Percentiles rank a stretch among this genome's conserved stretches.
phyloP scores from a whole-genome alignment of 1,139 yeast genomes.

The Magnusiomyces tetraspermus region DNA sequence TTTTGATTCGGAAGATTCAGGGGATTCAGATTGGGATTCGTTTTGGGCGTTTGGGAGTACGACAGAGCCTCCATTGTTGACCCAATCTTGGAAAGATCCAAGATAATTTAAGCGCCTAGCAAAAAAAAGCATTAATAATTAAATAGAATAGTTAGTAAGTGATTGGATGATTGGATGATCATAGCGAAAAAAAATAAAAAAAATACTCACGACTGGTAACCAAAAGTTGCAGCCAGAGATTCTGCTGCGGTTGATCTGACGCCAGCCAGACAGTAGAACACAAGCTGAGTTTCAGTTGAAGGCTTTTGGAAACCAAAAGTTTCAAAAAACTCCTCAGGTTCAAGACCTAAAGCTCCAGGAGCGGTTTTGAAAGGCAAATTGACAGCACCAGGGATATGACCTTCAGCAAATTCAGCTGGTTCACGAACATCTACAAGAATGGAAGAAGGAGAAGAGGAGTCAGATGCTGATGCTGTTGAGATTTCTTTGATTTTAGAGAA shows the following conservation, averaged over 20 bases:
- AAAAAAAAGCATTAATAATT: neutral
- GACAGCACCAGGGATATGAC: slow-evolving; percentile 75
- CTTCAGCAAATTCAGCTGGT: slow-evolving; percentile 62
- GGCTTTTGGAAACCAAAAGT: slow-evolving; percentile 85
- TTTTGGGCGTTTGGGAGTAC: slow-evolving; percentile 2
- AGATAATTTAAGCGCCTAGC: slow-evolving; percentile 40
- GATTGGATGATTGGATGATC: too few relatives aligned
- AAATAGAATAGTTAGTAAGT: too few relatives aligned
- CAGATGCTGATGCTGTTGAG: slow-evolving; percentile 20
- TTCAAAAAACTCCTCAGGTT: slow-evolving; percentile 69
- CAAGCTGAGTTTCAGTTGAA: slow-evolving; percentile 52
- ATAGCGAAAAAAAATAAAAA: neutral
- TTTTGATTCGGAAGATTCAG: too few relatives aligned
- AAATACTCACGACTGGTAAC: slow-evolving; percentile 47
- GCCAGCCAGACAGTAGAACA: slow-evolving; percentile 56
- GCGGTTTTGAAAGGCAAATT: slow-evolving; percentile 85
- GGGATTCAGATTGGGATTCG: too few relatives aligned
- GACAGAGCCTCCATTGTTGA: slow-evolving; percentile 36
- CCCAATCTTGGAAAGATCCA: slow-evolving; percentile 88
- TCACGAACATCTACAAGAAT: slow-evolving; percentile 85
- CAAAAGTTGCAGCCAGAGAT: slow-evolving; percentile 48
- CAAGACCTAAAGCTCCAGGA: slow-evolving; percentile 86
- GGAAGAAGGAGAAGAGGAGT: slow-evolving; percentile 25
- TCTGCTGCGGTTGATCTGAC: neutral
- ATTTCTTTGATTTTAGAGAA: slow-evolving; percentile 50